Evolutionary conservation across 352 stramenopile species (phyloP).

Genomic region (Phytopythium chamaehyphon): DNA sequence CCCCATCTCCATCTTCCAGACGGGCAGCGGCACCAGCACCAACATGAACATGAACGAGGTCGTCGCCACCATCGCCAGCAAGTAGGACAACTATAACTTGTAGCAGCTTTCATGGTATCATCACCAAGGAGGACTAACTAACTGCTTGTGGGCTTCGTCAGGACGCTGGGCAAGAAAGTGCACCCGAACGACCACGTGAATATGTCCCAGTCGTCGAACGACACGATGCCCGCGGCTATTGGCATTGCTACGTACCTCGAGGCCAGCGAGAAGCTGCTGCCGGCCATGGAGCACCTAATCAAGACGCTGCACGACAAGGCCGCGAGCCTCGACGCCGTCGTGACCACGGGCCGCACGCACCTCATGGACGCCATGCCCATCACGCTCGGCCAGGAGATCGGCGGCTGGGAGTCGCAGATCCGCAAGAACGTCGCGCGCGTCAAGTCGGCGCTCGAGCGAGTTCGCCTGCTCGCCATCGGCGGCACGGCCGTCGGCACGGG

Average conservation of each 20-base stretch:
- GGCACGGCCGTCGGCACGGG: conserved; percentile 61
- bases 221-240: conserved; percentile 56
- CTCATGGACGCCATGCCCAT: conserved; percentile 77
- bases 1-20: conserved; percentile 82
- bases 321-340: conserved; percentile 26
- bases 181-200: conserved; percentile 73
- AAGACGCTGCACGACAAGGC: conserved; percentile 34
- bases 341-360: conserved; percentile 60
- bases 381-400: conserved; percentile 46
- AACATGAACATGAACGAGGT: conserved; percentile 99
- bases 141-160: no score
- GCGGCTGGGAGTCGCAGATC: conserved; percentile 47
- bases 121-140: no score
- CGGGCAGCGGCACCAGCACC: conserved; percentile 93
- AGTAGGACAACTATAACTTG: conserved; percentile 1
- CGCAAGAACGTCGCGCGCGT: conserved; percentile 49
- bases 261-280: conserved; percentile 60
- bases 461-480: conserved; percentile 50
- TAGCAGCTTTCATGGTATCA: no score
- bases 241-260: conserved; percentile 44
- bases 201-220: conserved; percentile 70
- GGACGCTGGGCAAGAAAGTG: conserved; percentile 78
- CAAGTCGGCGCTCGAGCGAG: conserved; percentile 34
- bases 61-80: conserved; percentile 84
- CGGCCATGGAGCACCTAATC: conserved; percentile 41